A percentile compares a stretch with the other conserved stretches of the same genome.
phyloP scores from a whole-genome alignment of 139 green algal genomes.

The Chlamydomonas eustigma region DNA sequence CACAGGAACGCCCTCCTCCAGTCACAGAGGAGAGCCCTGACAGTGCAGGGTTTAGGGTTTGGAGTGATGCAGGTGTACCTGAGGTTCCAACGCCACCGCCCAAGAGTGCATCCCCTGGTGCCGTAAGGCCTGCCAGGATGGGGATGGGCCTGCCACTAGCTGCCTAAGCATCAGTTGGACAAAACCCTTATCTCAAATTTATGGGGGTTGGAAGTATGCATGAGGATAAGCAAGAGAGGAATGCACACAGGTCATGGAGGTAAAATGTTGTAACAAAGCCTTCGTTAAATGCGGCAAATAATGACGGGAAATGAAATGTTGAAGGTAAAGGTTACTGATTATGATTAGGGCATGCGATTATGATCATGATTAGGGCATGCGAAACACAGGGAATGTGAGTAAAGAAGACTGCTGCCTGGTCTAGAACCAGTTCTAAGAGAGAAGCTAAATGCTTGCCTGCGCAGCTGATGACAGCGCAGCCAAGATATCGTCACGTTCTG shows the following conservation, averaged over 20 bases:
- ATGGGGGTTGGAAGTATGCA: background rate
- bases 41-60: background rate
- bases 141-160: slow-evolving; percentile 45
- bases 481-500: slow-evolving; percentile 63
- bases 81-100: background rate
- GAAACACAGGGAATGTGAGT: background rate
- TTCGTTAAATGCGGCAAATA: background rate
- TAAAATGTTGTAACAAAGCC: background rate
- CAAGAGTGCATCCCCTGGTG: slow-evolving; percentile 38
- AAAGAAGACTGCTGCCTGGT: background rate
- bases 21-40: background rate
- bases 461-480: slow-evolving; percentile 65
- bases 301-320: no score
- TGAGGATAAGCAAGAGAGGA: background rate
- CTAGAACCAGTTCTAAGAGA: slow-evolving; percentile 5
- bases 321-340: no score
- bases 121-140: slow-evolving; percentile 53
- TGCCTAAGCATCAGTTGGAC: slow-evolving; percentile 5
- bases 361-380: background rate
- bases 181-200: background rate
- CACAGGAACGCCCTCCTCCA: background rate
- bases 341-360: no score
- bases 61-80: background rate
- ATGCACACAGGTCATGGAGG: background rate
- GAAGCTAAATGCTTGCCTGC: slow-evolving; percentile 37